Conservation (phyloP, 2,329 filamentous ascomycete species). For the Aspergillus nomiae region DNA sequence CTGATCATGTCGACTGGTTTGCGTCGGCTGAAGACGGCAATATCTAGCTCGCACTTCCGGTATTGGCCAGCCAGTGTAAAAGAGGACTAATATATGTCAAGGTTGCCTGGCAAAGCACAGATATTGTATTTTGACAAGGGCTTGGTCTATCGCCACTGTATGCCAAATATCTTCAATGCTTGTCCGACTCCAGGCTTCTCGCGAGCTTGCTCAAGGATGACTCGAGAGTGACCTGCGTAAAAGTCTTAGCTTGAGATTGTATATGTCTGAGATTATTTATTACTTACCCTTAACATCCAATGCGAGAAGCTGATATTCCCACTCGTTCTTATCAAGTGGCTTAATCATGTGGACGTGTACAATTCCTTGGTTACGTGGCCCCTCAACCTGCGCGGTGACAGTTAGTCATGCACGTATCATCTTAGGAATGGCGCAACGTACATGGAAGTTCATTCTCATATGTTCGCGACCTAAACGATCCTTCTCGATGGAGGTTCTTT, state of each 20-base stretch:
- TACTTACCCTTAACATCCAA: constrained; percentile 71
- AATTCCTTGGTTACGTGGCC: constrained; percentile 70
- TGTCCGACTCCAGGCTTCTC: constrained; percentile 43
- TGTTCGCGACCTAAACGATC: constrained; percentile 79
- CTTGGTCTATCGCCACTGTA: constrained; percentile 43
- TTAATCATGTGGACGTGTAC: constrained; percentile 79
- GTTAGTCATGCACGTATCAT: not conserved
- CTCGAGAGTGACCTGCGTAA: constrained; percentile 43
- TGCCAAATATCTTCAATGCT: constrained; percentile 54
- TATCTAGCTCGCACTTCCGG: not conserved
- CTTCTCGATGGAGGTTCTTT: constrained; percentile 65
- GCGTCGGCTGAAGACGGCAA: not conserved
- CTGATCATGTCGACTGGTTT: not conserved
- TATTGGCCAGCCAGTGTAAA: not conserved
- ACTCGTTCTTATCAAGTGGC: constrained; percentile 64
- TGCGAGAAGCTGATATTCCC: constrained; percentile 77
- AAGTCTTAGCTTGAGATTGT: not conserved
- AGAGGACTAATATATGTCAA: not conserved
- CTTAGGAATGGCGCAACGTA: constrained; percentile 41
- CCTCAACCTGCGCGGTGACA: constrained; percentile 63
- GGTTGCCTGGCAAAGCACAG: not conserved
- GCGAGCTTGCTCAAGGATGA: constrained; percentile 49
- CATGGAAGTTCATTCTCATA: constrained; percentile 81
- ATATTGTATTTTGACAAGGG: not conserved
- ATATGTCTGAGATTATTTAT: not conserved